Evolutionary conservation across 1,284 basidiomycete species (phyloP).

Genomic region (Puccinia triticina): DNA sequence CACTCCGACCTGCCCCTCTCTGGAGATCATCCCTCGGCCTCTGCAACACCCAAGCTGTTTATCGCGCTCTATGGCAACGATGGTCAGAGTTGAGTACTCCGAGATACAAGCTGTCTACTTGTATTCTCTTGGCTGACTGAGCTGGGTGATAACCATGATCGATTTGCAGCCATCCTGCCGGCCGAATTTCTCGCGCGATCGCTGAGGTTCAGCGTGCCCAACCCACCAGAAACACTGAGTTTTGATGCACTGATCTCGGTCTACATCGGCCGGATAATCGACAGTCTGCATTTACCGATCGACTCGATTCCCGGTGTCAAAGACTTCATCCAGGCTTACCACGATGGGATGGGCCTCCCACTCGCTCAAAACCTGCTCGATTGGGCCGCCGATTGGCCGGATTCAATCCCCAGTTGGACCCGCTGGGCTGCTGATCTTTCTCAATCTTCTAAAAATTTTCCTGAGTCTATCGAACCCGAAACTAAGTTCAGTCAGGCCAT

Average conservation of each 20-base stretch:
- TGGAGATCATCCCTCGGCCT: too few species aligned
- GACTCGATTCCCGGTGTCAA: constrained; percentile 9
- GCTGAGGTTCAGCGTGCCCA: not conserved
- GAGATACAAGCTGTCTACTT: not conserved
- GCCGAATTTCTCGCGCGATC: not conserved
- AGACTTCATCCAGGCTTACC: constrained; percentile 11
- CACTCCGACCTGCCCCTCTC: not conserved
- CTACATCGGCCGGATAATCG: constrained; percentile 28
- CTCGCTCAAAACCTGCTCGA: not conserved
- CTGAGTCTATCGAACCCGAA: not conserved
- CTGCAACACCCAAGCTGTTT: not conserved
- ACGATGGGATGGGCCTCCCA: not conserved
- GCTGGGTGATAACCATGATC: not conserved
- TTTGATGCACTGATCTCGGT: constrained; percentile 30
- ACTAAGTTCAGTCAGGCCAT: not conserved
- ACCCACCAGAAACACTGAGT: constrained; percentile 19
- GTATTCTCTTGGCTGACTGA: too few species aligned
- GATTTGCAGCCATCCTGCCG: not conserved
- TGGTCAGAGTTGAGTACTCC: constrained; percentile 8
- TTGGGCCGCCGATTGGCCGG: constrained; percentile 35
- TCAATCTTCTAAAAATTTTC: not conserved
- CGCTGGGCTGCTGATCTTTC: constrained; percentile 5
- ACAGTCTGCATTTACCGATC: not conserved
- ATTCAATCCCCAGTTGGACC: not conserved
- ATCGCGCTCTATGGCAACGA: constrained; percentile 29